A percentile compares a stretch with the other conserved stretches of the same genome.
phyloP scores from a whole-genome alignment of 2,329 filamentous ascomycete genomes.

The Trichothecium sympodiale region DNA sequence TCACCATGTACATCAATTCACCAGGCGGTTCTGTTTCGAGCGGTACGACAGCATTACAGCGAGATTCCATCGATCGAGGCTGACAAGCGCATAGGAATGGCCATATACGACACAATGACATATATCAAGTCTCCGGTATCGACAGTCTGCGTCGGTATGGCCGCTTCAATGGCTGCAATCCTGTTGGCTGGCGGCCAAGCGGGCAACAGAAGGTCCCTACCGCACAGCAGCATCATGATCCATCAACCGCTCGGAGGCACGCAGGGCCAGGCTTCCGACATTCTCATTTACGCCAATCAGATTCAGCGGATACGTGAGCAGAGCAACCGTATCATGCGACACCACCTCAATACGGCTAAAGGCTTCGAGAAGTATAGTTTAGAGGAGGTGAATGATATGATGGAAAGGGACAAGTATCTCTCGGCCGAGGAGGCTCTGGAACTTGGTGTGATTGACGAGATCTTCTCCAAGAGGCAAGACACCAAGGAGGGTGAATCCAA shows the following conservation, averaged over 20 bases:
- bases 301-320: conserved; percentile 78
- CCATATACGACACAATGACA: conserved; percentile 98
- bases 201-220: conserved; percentile 77
- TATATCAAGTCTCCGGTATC: conserved; percentile 90
- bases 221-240: conserved; percentile 94
- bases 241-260: conserved; percentile 82
- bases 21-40: conserved; percentile 83
- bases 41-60: conserved; percentile 23
- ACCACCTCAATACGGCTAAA: conserved; percentile 70
- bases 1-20: conserved; percentile 96
- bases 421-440: conserved; percentile 79
- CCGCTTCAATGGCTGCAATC: conserved; percentile 88
- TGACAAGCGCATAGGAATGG: conserved; percentile 37
- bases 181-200: conserved; percentile 76
- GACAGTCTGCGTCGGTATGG: conserved; percentile 90
- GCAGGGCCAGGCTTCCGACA: conserved; percentile 60
- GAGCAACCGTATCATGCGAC: conserved; percentile 81
- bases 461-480: conserved; percentile 55
- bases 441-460: conserved; percentile 85
- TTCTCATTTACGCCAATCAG: conserved; percentile 94
- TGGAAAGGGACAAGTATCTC: conserved; percentile 96
- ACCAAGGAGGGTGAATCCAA: conserved; percentile 21
- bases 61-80: no score
- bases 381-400: conserved; percentile 81
- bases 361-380: conserved; percentile 65